Evolutionary conservation across 495 filamentous ascomycete species (phyloP).

Genomic region (Neurospora hispaniola): DNA sequence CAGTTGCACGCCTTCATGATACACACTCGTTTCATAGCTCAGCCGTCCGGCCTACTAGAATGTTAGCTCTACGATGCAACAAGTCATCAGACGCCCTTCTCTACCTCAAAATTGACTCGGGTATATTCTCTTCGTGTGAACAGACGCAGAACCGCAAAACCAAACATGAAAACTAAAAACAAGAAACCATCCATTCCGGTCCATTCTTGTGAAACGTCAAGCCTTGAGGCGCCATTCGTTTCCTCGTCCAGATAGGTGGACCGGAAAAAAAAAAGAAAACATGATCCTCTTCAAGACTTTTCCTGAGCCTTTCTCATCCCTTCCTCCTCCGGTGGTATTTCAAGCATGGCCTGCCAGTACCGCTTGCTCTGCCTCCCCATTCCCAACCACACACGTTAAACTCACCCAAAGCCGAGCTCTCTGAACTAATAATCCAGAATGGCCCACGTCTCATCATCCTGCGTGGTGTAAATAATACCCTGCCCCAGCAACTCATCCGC

Average conservation of each 20-base stretch:
- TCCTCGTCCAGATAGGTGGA: background rate
- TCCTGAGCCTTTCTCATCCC: background rate
- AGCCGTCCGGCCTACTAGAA: background rate
- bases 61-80: background rate
- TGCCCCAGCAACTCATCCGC: constrained; percentile 64
- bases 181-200: background rate
- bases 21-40: background rate
- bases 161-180: background rate
- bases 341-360: background rate
- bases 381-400: background rate
- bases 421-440: constrained; percentile 48
- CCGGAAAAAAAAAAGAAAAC: background rate
- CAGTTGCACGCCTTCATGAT: background rate
- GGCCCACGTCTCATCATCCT: constrained; percentile 79
- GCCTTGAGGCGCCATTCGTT: background rate
- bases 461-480: constrained; percentile 78
- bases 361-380: background rate
- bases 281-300: background rate
- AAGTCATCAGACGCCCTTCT: background rate
- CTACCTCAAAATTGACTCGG: background rate
- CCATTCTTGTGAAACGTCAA: background rate
- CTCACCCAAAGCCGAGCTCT: background rate
- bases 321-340: background rate
- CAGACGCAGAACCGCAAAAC: background rate
- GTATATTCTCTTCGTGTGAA: background rate